A percentile compares a stretch with the other conserved stretches of the same genome.
phyloP scores from a whole-genome alignment of 176 grass and related monocot species.

The Oryza rufipogon region DNA sequence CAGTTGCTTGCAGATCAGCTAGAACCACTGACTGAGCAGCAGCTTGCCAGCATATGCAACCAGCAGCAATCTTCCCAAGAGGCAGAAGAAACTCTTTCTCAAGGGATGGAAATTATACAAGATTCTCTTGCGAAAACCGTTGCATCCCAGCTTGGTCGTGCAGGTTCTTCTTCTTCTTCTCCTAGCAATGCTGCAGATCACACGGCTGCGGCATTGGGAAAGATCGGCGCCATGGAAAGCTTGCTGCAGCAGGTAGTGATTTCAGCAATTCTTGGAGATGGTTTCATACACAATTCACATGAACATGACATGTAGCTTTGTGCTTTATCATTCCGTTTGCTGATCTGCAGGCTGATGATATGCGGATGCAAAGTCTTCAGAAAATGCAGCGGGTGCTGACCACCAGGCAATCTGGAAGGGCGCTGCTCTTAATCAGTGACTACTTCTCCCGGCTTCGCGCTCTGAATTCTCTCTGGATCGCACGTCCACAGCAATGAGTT shows the following conservation, averaged over 20 bases:
- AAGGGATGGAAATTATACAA: slow-evolving; percentile 48
- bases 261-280: not conserved
- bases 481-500: slow-evolving; percentile 47
- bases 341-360: slow-evolving; percentile 52
- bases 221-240: slow-evolving; percentile 46
- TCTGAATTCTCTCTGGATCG: slow-evolving; percentile 59
- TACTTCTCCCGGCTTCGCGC: slow-evolving; percentile 55
- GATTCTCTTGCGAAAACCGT: slow-evolving; percentile 46
- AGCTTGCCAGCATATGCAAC: slow-evolving; percentile 40
- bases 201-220: slow-evolving; percentile 53
- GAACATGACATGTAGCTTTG: not conserved
- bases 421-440: slow-evolving; percentile 54
- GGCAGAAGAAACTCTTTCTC: slow-evolving; percentile 43
- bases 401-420: slow-evolving; percentile 52
- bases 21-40: slow-evolving; percentile 68
- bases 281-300: not conserved
- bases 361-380: slow-evolving; percentile 50
- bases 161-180: slow-evolving; percentile 20
- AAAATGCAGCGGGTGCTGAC: slow-evolving; percentile 53
- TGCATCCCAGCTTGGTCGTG: not conserved
- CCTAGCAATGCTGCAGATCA: slow-evolving; percentile 35
- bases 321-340: not conserved
- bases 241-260: slow-evolving; percentile 50
- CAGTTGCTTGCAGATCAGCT: slow-evolving; percentile 59
- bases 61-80: slow-evolving; percentile 52